These are phyloP conservation scores for Ocimum tenuiflorum DNA, from an alignment of 257 asterid genomes.

Conservation along the genomic window DNA sequence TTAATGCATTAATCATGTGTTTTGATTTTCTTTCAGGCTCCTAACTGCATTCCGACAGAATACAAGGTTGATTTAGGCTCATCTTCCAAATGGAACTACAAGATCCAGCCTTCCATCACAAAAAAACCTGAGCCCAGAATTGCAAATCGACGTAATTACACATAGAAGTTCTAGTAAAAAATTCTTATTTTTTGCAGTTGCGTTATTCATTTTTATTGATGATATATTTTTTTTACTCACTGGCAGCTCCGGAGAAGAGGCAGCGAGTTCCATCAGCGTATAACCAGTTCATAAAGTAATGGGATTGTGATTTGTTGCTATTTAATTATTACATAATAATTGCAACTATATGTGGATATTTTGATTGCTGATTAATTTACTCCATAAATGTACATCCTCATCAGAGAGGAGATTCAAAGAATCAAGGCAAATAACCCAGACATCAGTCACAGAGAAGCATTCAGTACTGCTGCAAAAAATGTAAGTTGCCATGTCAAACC, in stretches of 20 bases:
- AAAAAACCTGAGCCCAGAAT: conserved; percentile 42
- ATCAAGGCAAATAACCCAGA: conserved; percentile 81
- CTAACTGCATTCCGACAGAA: conserved; percentile 31
- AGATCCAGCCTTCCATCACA: conserved; percentile 37
- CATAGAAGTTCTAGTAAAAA: no score
- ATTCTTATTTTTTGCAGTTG: no score
- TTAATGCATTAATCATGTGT: neutral
- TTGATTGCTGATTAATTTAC: neutral
- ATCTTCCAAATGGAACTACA: conserved; percentile 56
- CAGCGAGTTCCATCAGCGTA: conserved; percentile 89
- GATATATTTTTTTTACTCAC: neutral
- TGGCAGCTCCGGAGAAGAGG: conserved; percentile 90
- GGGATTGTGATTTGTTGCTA: neutral
- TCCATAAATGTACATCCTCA: neutral
- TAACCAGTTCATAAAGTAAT: conserved; percentile 84
- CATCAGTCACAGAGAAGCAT: conserved; percentile 85
- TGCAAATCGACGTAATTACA: conserved; percentile 44
- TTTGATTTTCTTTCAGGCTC: conserved; percentile 35
- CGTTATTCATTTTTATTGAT: no score
- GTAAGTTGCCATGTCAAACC: conserved; percentile 31
- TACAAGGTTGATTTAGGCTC: conserved; percentile 54
- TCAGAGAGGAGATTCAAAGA: conserved; percentile 87
- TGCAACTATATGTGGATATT: neutral
- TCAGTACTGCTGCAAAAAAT: conserved; percentile 89
- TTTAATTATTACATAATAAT: neutral